Evolutionary conservation across 2,329 filamentous ascomycete species (phyloP), one percentile per base, ranked within the genome.

Genomic region (Trichophyton equinum): DNA sequence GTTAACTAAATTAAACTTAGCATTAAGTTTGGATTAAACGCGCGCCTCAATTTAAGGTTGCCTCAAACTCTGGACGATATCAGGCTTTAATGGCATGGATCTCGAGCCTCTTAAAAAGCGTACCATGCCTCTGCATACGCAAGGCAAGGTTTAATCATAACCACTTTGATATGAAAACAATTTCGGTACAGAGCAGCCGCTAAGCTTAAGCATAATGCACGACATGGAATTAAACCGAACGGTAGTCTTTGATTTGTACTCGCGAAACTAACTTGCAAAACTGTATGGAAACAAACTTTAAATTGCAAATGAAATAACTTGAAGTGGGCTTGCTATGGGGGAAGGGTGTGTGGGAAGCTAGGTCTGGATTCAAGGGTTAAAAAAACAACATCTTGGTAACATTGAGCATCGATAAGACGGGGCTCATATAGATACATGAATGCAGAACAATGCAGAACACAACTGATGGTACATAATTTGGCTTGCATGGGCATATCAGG

Each of bases 351-450:
- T 20, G 25, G 51, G 22, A 20, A 59, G 38, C 55, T 38, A 25
- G 25, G 59, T 40, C 36, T 44, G 33, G 33, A 25, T 42, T 59
- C 56, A 60, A 57, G 46, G 47, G 56, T 46, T 57, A 57, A 55
- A 44, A 30, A 47, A 57, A 25, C 46, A 59, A 49, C 46, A 30
- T 59, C 51, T 55, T 36, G 30, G 3, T 55, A 36, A 36, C 51
- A 36, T 55, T 55, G 30, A 55, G 27, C 27, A 15, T 20, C 51
- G 25, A 55, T 33, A 55, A 33, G n/a, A 38, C 25, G 46, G 27
- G 51, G 51, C 30, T 55, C 51, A 55, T 63, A 61, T 59, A 59
- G 60, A 46, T 63, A 63, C 62, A 63, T 53, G 56, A 59, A 40
- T 36, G 47, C 42, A 57, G 20, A 40, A 60, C 36, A 59, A 55